phyloP scores from a whole-genome alignment of 164 flowering plant species.

The Stephania cephalantha region DNA sequence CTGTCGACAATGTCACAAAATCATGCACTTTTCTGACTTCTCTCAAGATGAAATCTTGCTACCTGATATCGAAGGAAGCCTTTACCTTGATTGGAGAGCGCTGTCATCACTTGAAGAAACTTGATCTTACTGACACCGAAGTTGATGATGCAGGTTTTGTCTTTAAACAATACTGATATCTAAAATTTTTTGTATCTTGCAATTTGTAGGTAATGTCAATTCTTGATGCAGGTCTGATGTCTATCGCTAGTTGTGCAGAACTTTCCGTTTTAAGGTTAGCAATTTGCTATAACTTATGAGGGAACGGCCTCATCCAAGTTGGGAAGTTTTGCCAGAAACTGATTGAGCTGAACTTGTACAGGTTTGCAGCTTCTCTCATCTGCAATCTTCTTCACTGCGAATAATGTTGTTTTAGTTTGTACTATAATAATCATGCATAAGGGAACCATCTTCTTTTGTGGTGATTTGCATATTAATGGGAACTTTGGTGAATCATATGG shows the following conservation, averaged over 20 bases:
- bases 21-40: conserved; percentile 63
- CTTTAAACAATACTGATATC: conserved; percentile 11
- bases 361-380: conserved; percentile 34
- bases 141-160: conserved; percentile 70
- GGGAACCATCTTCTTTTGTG: too few relatives aligned
- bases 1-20: conserved; percentile 52
- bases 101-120: conserved; percentile 63
- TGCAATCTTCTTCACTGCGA: neutral
- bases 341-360: conserved; percentile 79
- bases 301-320: conserved; percentile 54
- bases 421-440: neutral
- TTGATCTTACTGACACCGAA: conserved; percentile 80
- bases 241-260: conserved; percentile 54
- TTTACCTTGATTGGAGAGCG: conserved; percentile 63
- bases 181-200: neutral
- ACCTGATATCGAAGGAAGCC: conserved; percentile 58
- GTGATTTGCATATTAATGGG: neutral
- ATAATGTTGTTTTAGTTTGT: neutral
- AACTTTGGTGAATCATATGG: neutral
- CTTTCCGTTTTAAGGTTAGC: conserved; percentile 71
- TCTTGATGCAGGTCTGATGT: conserved; percentile 54
- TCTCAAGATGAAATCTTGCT: conserved; percentile 84
- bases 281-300: conserved; percentile 73
- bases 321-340: conserved; percentile 60
- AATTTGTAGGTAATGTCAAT: neutral